Conservation (phyloP, 768 basidiomycete species). For the Mycena leptocephala region DNA sequence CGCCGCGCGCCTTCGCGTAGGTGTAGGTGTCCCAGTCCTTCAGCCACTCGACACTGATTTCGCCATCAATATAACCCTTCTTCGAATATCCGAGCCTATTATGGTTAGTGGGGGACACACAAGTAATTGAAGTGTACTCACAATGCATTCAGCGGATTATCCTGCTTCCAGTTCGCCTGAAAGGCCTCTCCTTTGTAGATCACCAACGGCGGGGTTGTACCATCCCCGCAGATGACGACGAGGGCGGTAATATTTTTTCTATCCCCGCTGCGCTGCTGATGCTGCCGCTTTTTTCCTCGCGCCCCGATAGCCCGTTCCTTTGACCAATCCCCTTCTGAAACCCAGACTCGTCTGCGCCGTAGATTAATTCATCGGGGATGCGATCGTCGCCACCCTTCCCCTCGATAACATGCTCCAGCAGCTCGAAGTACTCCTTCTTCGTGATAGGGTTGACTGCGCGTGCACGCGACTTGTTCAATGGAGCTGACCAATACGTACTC, state of each 20-base stretch:
- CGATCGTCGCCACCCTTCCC: constrained; percentile 18
- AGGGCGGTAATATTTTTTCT: neutral
- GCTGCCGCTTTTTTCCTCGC: neutral
- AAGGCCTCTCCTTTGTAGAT: neutral
- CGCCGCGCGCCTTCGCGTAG: neutral
- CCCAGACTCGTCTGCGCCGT: neutral
- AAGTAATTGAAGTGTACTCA: neutral
- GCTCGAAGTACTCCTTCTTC: constrained; percentile 41
- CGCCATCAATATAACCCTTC: constrained; percentile 54
- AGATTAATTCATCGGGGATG: neutral
- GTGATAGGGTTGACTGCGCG: constrained; percentile 48
- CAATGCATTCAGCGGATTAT: neutral
- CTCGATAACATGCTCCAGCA: constrained; percentile 37
- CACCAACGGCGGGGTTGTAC: neutral
- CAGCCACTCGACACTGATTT: constrained; percentile 45
- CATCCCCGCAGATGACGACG: neutral
- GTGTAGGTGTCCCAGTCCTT: neutral
- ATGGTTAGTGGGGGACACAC: neutral
- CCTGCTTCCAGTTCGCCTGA: neutral
- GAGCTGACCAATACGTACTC: neutral
- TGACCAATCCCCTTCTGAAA: neutral
- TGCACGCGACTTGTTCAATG: constrained; percentile 25
- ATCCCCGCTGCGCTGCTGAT: neutral
- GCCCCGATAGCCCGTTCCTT: neutral
- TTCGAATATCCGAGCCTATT: constrained; percentile 6